Evolutionary conservation across 805 yeast species (phyloP).

Genomic region (Starmerella floris): DNA sequence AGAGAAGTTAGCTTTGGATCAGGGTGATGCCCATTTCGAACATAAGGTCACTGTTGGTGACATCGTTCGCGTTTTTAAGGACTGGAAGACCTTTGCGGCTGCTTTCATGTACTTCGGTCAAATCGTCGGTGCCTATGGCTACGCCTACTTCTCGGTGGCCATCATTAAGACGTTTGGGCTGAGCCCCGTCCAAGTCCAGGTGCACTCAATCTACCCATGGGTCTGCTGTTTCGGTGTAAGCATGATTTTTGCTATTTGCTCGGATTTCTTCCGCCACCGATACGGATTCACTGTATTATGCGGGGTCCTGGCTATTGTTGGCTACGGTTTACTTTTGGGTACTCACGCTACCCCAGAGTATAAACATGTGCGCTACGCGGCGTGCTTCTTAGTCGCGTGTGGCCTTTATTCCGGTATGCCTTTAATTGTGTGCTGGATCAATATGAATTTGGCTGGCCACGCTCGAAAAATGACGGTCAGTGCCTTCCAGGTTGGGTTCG

Average conservation of each 20-base stretch:
- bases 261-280: slow-evolving; percentile 40
- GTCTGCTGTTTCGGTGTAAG: slow-evolving; percentile 56
- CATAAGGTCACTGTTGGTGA: slow-evolving; percentile 36
- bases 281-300: slow-evolving; percentile 22
- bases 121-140: slow-evolving; percentile 61
- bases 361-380: slow-evolving; percentile 41
- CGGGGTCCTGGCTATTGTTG: slow-evolving; percentile 32
- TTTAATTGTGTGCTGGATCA: slow-evolving; percentile 51
- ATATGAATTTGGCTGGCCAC: slow-evolving; percentile 52
- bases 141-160: slow-evolving; percentile 60
- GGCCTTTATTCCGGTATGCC: slow-evolving; percentile 61
- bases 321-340: slow-evolving; percentile 44
- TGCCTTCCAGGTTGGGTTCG: slow-evolving; percentile 55
- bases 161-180: slow-evolving; percentile 50
- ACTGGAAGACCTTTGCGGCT: slow-evolving; percentile 43
- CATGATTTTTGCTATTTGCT: slow-evolving; percentile 45
- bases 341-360: slow-evolving; percentile 27
- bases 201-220: slow-evolving; percentile 81
- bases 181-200: slow-evolving; percentile 61
- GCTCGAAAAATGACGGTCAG: slow-evolving; percentile 44
- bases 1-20: slow-evolving; percentile 45
- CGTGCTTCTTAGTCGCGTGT: slow-evolving; percentile 44
- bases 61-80: slow-evolving; percentile 40
- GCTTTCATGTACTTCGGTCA: slow-evolving; percentile 52
- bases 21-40: slow-evolving; percentile 39